Percentiles rank a stretch among this genome's conserved stretches.
Evolutionary conservation across 1,284 basidiomycete species (phyloP).

Genomic region (Ganoderma multipileum): DNA sequence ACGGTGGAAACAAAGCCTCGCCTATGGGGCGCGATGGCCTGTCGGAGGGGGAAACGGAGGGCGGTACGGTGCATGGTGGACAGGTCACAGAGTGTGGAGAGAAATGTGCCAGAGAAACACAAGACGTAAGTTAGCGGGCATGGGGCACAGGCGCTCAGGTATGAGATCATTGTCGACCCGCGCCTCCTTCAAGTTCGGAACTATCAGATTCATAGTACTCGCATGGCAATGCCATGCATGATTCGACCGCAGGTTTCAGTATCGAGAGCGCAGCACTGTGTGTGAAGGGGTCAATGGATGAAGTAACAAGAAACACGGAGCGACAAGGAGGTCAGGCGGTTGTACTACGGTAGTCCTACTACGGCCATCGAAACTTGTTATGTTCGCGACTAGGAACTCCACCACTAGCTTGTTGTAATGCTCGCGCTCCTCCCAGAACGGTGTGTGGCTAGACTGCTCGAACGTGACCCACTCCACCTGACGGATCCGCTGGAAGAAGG

Average conservation of each 20-base stretch:
- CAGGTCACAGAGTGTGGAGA: constrained; percentile 14
- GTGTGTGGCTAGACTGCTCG: constrained; percentile 36
- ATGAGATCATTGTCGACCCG: constrained; percentile 25
- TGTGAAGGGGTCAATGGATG: too few relatives aligned
- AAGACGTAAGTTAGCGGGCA: constrained; percentile 15
- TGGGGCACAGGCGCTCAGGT: constrained; percentile 16
- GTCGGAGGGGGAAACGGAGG: constrained; percentile 36
- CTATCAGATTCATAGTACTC: too few relatives aligned
- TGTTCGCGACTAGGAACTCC: constrained; percentile 23
- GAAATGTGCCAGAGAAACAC: not conserved
- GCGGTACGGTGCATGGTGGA: constrained; percentile 46
- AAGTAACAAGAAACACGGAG: too few relatives aligned
- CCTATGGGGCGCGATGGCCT: constrained; percentile 26
- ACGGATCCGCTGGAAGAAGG: constrained; percentile 32
- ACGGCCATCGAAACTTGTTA: not conserved
- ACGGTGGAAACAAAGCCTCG: constrained; percentile 68
- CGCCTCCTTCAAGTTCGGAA: too few relatives aligned
- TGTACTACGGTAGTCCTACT: not conserved
- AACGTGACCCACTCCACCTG: constrained; percentile 37
- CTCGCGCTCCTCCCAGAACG: constrained; percentile 37
- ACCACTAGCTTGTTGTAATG: constrained; percentile 29
- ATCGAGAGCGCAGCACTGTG: too few relatives aligned
- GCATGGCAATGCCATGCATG: too few relatives aligned
- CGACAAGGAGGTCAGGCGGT: too few relatives aligned
- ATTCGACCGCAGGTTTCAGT: too few relatives aligned